Conservation (phyloP, 371 early-diverging fungal genomes). For the Mucor saturninus region DNA sequence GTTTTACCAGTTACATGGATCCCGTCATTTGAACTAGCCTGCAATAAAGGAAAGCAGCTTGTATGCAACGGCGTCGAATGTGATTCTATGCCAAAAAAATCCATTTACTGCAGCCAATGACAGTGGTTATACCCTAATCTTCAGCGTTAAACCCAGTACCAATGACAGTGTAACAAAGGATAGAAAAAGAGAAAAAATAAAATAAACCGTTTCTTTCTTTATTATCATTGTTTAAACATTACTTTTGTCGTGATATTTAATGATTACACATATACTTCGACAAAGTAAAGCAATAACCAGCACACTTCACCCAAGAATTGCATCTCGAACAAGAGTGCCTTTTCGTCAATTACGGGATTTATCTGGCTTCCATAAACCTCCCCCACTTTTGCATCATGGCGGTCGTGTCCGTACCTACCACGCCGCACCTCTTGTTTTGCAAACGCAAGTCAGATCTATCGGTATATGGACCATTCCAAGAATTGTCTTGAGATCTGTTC, state of each 20-base stretch:
- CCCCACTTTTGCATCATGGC: slow-evolving; percentile 34
- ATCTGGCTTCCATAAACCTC: slow-evolving; percentile 2
- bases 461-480: slow-evolving; percentile 37
- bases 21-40: too few species aligned
- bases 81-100: too few species aligned
- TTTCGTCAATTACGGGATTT: slow-evolving; percentile 2
- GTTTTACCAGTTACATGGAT: too few species aligned
- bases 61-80: too few species aligned
- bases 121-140: too few species aligned
- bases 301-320: slow-evolving; percentile 1
- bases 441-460: slow-evolving; percentile 37
- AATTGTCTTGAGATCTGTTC: slow-evolving; percentile 34
- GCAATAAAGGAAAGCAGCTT: too few species aligned
- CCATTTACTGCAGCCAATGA: too few species aligned
- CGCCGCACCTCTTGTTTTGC: slow-evolving; percentile 30
- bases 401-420: slow-evolving; percentile 38
- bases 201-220: not conserved
- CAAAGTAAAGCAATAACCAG: slow-evolving; percentile 7
- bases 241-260: not conserved
- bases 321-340: slow-evolving; percentile 3
- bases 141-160: too few species aligned
- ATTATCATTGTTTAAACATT: not conserved
- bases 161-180: too few species aligned
- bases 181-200: not conserved
- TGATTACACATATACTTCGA: slow-evolving; percentile 9